Conservation (phyloP, 768 basidiomycete genomes). For the Collybiopsis luxurians region DNA sequence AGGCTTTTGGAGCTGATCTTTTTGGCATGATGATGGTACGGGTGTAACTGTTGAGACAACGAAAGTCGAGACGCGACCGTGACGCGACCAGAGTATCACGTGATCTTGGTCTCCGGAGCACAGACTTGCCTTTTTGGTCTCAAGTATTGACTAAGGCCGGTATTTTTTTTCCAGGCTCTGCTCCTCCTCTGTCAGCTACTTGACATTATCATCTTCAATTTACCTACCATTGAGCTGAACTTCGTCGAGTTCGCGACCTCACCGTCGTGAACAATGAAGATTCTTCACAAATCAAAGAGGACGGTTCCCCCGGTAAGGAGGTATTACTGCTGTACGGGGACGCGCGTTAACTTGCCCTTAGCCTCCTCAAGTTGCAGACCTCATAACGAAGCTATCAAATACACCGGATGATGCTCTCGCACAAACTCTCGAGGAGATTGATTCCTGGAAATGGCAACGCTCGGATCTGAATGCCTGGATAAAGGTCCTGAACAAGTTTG, state of each 20-base stretch:
- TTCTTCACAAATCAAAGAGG: slow-evolving; percentile 82
- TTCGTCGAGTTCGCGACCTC: slow-evolving; percentile 3
- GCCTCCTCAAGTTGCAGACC: slow-evolving; percentile 78
- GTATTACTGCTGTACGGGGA: slow-evolving; percentile 9
- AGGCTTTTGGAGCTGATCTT: background rate
- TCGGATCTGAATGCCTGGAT: slow-evolving; percentile 98
- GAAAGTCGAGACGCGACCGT: background rate
- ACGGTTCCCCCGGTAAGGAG: slow-evolving; percentile 69
- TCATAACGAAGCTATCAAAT: slow-evolving; percentile 67
- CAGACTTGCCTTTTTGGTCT: background rate
- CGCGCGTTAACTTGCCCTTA: slow-evolving; percentile 27
- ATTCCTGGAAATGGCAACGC: slow-evolving; percentile 91
- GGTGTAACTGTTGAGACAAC: too few relatives aligned
- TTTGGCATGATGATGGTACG: slow-evolving; percentile 3
- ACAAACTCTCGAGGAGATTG: slow-evolving; percentile 62
- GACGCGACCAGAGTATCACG: background rate
- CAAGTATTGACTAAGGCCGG: background rate
- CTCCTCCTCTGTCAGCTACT: slow-evolving; percentile 6
- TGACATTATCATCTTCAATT: background rate
- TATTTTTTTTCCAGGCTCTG: slow-evolving; percentile 7
- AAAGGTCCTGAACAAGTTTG: slow-evolving; percentile 94
- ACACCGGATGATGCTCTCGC: slow-evolving; percentile 73
- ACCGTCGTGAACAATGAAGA: slow-evolving; percentile 75
- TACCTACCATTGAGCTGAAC: background rate
- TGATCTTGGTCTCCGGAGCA: background rate